Evolutionary conservation across 805 yeast species (phyloP).

Genomic region (Kluyveromyces siamensis): DNA sequence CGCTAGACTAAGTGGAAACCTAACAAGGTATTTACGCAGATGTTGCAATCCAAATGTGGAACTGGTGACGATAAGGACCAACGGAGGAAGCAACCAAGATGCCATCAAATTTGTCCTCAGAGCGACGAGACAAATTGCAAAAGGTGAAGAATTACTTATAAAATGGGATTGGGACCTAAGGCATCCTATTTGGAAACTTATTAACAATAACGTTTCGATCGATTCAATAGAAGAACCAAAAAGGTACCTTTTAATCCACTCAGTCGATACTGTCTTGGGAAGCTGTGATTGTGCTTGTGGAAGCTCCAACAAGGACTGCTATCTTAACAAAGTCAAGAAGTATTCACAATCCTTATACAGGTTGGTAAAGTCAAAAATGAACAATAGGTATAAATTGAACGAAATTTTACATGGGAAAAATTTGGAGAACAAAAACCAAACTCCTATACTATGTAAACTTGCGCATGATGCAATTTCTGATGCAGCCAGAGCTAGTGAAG

Average conservation of each 20-base stretch:
- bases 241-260: slow-evolving; percentile 46
- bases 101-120: slow-evolving; percentile 45
- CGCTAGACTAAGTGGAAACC: slow-evolving; percentile 71
- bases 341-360: slow-evolving; percentile 51
- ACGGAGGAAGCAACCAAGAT: slow-evolving; percentile 12
- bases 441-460: slow-evolving; percentile 16
- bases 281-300: slow-evolving; percentile 52
- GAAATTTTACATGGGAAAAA: slow-evolving; percentile 27
- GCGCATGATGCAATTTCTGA: slow-evolving; percentile 8
- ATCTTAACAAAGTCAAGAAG: slow-evolving; percentile 50
- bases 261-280: slow-evolving; percentile 53
- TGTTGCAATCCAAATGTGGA: slow-evolving; percentile 72
- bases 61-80: slow-evolving; percentile 39
- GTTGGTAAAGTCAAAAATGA: slow-evolving; percentile 38
- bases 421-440: slow-evolving; percentile 18
- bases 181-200: slow-evolving; percentile 63
- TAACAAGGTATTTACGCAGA: slow-evolving; percentile 63
- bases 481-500: slow-evolving; percentile 16
- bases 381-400: slow-evolving; percentile 30
- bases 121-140: slow-evolving; percentile 46
- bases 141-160: slow-evolving; percentile 65
- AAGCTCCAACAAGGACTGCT: slow-evolving; percentile 41
- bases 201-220: slow-evolving; percentile 33
- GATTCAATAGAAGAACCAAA: slow-evolving; percentile 47
- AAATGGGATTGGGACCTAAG: slow-evolving; percentile 83